Percentiles rank a stretch among this genome's conserved stretches.
Conservation (phyloP, 257 asterid species). For the Solanum corneliomulleri region DNA sequence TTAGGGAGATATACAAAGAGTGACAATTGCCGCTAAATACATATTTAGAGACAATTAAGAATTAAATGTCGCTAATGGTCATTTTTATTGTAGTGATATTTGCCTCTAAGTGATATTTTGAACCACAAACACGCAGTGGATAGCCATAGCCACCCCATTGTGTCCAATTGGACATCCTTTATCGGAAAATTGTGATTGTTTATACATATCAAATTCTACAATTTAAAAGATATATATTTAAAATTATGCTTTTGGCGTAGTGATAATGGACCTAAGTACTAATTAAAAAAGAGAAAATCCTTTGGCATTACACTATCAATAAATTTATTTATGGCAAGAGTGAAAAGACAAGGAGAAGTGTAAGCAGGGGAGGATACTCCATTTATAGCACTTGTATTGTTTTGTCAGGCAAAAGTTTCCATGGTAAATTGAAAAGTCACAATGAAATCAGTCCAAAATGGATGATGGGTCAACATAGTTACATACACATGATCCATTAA, state of each 20-base stretch:
- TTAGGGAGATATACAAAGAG: too few species aligned
- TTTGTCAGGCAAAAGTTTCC: not conserved
- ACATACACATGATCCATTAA: not conserved
- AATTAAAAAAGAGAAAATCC: not conserved
- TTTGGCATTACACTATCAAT: not conserved
- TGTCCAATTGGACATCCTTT: too few species aligned
- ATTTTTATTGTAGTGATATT: not conserved
- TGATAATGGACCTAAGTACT: not conserved
- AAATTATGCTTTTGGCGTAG: too few species aligned
- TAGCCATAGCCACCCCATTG: too few species aligned
- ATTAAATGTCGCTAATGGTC: too few species aligned
- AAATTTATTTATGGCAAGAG: not conserved
- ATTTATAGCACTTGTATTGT: not conserved
- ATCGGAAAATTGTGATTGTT: too few species aligned
- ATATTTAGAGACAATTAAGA: too few species aligned
- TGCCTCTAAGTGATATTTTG: not conserved
- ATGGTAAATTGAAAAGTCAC: not conserved
- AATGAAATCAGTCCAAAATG: not conserved
- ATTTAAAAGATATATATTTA: too few species aligned
- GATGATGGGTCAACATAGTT: not conserved
- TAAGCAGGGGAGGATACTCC: not conserved
- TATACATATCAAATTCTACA: too few species aligned
- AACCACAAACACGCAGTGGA: not conserved
- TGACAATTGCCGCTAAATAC: too few species aligned
- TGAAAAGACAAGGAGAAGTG: not conserved